Percentiles rank a stretch among this genome's conserved stretches.
These are phyloP conservation scores for Bacidia gigantensis DNA, from an alignment of 495 filamentous ascomycete species.

Conservation along the genomic window DNA sequence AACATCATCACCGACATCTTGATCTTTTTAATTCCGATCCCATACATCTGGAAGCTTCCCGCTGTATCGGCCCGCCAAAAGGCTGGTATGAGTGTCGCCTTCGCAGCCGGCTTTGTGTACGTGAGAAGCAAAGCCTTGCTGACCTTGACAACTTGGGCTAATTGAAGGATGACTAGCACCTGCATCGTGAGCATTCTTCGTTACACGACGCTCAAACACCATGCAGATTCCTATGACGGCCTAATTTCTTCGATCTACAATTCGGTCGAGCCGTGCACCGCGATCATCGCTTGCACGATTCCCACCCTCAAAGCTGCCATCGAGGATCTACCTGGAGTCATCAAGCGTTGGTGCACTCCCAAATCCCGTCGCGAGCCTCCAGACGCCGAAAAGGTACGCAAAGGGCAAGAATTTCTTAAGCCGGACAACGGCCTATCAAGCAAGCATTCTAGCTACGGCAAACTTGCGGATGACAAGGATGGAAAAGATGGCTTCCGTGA, in stretches of 20 bases:
- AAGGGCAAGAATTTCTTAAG: neutral
- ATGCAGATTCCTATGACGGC: constrained; percentile 20
- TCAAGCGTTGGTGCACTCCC: no score
- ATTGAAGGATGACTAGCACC: no score
- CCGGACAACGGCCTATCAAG: neutral
- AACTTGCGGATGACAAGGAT: no score
- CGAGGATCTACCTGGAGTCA: neutral
- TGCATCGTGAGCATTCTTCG: constrained; percentile 25
- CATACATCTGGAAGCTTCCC: constrained; percentile 15
- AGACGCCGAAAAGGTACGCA: no score
- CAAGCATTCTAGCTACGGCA: neutral
- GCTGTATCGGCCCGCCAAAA: constrained; percentile 13
- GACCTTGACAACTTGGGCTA: no score
- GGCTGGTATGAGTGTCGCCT: constrained; percentile 7
- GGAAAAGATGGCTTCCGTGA: neutral
- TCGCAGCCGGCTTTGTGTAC: no score
- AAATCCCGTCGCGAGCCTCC: no score
- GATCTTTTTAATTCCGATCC: constrained; percentile 32
- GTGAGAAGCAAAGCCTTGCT: no score
- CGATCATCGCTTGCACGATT: constrained; percentile 34
- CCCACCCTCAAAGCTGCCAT: constrained; percentile 22
- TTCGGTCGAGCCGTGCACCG: constrained; percentile 31
- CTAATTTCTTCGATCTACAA: constrained; percentile 33
- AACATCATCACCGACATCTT: constrained; percentile 34
- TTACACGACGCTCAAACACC: constrained; percentile 20